Conservation (phyloP, 371 early-diverging fungal species). For the Capniomyces stellatus region DNA sequence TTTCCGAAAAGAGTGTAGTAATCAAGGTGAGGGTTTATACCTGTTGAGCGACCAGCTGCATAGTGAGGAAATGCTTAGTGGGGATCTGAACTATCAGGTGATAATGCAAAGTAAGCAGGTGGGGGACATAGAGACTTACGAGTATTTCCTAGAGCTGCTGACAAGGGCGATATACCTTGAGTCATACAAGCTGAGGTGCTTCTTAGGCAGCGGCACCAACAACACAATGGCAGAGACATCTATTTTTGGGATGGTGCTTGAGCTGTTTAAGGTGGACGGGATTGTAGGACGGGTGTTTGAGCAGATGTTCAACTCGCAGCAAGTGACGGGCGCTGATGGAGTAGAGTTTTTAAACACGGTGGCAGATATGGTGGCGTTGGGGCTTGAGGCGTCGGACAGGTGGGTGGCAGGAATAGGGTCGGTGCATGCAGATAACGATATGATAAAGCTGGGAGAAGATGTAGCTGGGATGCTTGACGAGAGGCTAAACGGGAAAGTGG, state of each 20-base stretch:
- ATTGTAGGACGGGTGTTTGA: not conserved
- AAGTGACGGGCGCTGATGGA: not conserved
- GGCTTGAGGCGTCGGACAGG: constrained; percentile 8
- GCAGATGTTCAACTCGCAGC: not conserved
- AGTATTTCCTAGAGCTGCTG: not conserved
- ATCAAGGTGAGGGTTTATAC: no score
- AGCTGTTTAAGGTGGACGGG: not conserved
- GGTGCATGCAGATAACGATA: no score
- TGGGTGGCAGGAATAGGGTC: constrained; percentile 5
- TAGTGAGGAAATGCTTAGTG: not conserved
- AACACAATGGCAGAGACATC: not conserved
- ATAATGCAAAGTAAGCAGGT: not conserved
- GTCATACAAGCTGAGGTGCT: not conserved
- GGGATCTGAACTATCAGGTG: not conserved
- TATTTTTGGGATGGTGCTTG: not conserved
- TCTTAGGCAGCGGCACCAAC: not conserved
- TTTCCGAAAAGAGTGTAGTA: not conserved
- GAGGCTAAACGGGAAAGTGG: not conserved
- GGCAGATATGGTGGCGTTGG: constrained; percentile 9
- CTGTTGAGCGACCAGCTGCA: no score
- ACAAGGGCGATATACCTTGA: not conserved
- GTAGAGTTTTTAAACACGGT: constrained; percentile 11
- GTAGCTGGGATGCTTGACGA: no score
- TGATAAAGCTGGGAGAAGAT: no score
- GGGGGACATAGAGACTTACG: not conserved